Base-by-base conservation (phyloP, 139 green algal genomes). In the Picochlorum sp. region DNA sequence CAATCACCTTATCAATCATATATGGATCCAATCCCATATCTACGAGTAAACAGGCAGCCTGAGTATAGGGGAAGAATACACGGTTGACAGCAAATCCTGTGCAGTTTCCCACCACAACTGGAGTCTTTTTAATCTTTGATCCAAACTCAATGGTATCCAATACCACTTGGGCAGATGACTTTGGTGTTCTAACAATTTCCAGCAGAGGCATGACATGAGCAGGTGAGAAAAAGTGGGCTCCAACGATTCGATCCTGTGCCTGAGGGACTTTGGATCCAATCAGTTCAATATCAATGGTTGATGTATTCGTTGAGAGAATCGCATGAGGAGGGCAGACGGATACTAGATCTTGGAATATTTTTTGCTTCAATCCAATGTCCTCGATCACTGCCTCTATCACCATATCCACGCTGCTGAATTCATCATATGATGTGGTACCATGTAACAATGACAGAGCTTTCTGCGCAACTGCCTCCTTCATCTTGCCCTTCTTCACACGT, bases 21-120 rank as follows among this genome's bases (percentile, higher is more conserved):
- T 92, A 96, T 23, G 87, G 86, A 77, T 97, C 88, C 50, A 90
- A 52, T 7, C 91, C 91, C 49, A 92, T 41, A 83, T 97, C 91
- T 28, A 84, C 76, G 46, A 98, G 85, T 73, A 98, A 65, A 76
- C 80, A 92, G 13, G 93, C 94, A 6, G 85, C 80, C 57, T 84
- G 69, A 30, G 89, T 97, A 90, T 99, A 99, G 15, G 94, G 94
- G 82, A 98, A 98, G 84, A 98, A 99, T 16, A 97, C 90, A 28
- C 94, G 80, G 81, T 99, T 99, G 37, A 99, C 93, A 1, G 92
- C 92, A 80, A 99, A 99, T 26, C 94, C 91, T 11, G 93, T 98
- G 84, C 94, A 99, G 84, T 98, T 98, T 65, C 90, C 94, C 24
- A 99, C 94, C 56, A 99, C 86, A 20, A 99, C 91, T 6, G 94